Percentiles rank a stretch among this genome's conserved stretches.
Conservation (phyloP, 345 rosid genomes). For the Populus davidiana region DNA sequence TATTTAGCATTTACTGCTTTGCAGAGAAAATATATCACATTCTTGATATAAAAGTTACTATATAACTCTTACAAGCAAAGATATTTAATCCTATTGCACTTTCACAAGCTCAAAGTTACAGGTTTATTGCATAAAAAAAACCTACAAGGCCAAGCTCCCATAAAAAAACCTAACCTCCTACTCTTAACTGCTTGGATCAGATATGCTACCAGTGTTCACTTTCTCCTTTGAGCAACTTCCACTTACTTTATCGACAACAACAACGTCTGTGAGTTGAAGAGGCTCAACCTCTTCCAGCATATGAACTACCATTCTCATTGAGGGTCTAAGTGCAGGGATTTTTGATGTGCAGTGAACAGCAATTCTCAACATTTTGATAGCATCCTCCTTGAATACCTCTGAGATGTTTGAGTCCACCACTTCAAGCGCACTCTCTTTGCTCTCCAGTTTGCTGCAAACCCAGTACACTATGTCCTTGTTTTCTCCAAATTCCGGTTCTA, state of each 20-base stretch:
- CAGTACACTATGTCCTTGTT: slow-evolving; percentile 63
- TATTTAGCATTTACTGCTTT: not conserved
- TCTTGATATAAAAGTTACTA: too few relatives aligned
- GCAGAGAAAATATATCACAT: not conserved
- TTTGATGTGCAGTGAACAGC: slow-evolving; percentile 62
- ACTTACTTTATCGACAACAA: slow-evolving; percentile 15
- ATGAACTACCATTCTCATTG: slow-evolving; percentile 72
- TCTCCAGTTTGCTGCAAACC: slow-evolving; percentile 42
- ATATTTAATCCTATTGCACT: not conserved
- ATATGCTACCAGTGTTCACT: not conserved
- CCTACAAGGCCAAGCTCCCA: not conserved
- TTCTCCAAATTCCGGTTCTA: slow-evolving; percentile 64
- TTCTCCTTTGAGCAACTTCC: slow-evolving; percentile 7
- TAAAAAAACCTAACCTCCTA: not conserved
- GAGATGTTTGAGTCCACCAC: slow-evolving; percentile 48
- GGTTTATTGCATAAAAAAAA: not conserved
- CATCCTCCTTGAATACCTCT: slow-evolving; percentile 43
- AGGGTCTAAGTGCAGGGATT: slow-evolving; percentile 60
- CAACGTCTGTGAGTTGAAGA: slow-evolving; percentile 25
- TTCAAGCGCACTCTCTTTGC: slow-evolving; percentile 39
- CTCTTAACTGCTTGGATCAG: not conserved
- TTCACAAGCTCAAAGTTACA: not conserved
- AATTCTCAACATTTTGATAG: slow-evolving; percentile 53
- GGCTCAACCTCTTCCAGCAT: slow-evolving; percentile 72
- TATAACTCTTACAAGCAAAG: not conserved